phyloP scores from a whole-genome alignment of 2,329 filamentous ascomycete genomes.

The Chrysosporium queenslandicum region DNA sequence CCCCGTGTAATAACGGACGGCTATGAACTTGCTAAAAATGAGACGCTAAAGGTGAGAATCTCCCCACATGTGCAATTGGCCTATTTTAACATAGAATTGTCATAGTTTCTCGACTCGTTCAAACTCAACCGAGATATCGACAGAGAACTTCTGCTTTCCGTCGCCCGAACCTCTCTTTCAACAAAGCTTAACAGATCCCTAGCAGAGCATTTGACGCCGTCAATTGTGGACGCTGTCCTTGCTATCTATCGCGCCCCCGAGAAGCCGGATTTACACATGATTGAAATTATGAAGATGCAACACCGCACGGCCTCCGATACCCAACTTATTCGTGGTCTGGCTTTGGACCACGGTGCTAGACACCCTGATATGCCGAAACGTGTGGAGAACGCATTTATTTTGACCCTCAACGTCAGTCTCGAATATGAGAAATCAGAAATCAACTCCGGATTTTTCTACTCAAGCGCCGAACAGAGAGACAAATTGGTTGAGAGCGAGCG shows the following conservation, averaged over 20 bases:
- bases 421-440: constrained; percentile 99
- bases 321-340: constrained; percentile 85
- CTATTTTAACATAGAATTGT: constrained; percentile 10
- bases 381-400: constrained; percentile 87
- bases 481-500: constrained; percentile 97
- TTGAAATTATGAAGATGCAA: constrained; percentile 99
- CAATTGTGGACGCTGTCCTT: constrained; percentile 92
- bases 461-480: constrained; percentile 87
- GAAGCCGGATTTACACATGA: constrained; percentile 97
- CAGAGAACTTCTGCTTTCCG: constrained; percentile 82
- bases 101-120: constrained; percentile 82
- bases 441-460: constrained; percentile 98
- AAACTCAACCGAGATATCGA: constrained; percentile 83
- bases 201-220: constrained; percentile 81
- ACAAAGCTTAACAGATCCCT: constrained; percentile 89
- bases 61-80: background rate
- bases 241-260: constrained; percentile 80
- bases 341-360: constrained; percentile 86
- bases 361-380: constrained; percentile 98
- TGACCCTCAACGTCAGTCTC: constrained; percentile 90
- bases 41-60: constrained; percentile 66
- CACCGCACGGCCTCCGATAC: constrained; percentile 93
- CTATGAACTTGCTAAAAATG: constrained; percentile 91
- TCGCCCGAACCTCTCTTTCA: constrained; percentile 85
- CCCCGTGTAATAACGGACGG: constrained; percentile 94